Evolutionary conservation across 2,329 filamentous ascomycete genomes (phyloP), one percentile per base, ranked within the genome.

Genomic region (Epichloe sylvatica): DNA sequence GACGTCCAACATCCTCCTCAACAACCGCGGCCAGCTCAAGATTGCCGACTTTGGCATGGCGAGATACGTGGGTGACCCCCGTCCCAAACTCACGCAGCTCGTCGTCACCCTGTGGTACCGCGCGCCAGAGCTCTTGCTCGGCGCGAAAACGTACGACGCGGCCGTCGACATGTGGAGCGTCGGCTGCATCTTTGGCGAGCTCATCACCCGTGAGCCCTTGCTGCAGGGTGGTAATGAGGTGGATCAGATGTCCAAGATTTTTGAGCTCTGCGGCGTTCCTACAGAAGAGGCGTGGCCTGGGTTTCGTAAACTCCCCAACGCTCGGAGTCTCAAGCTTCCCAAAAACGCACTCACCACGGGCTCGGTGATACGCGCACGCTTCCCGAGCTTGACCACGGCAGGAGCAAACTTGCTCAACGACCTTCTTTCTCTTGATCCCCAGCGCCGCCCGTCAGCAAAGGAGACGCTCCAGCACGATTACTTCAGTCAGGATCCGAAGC

Each of bases 41-140:
- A 83, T 98, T 55, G 92, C 92, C 52, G 92, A 98, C 68, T 98
- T 98, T 63, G 92, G 92, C 65, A 96, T 98, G 88, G 91, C 92
- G 3, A 80, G 92, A 30, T 92, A 92, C 68, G 85, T 86, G 50
- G 85, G 85, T 46, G 81, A 87, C 57, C 89, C 91, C 4, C 74
- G 81, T 0, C 76, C 81, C 1, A 84, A 85, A 54, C 76, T 97
- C 52, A 97, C 92, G 2, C 85, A 91, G 62, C 78, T 97, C 44
- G 92, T 98, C 54, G 91, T 97, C 17, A 98, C 92, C 6, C 77
- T 98, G 6, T 98, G 92, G 92, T 98, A 98, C 66, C 86, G 92
- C 50, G 78, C 86, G 0, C 92, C 92, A 0, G 92, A 97, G 67
- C 77, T 97, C 11, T 76, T 98, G 2, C 80, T 97, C 3, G 92